Conservation (phyloP, 768 basidiomycete genomes). For the Phaeotremella skinneri region DNA sequence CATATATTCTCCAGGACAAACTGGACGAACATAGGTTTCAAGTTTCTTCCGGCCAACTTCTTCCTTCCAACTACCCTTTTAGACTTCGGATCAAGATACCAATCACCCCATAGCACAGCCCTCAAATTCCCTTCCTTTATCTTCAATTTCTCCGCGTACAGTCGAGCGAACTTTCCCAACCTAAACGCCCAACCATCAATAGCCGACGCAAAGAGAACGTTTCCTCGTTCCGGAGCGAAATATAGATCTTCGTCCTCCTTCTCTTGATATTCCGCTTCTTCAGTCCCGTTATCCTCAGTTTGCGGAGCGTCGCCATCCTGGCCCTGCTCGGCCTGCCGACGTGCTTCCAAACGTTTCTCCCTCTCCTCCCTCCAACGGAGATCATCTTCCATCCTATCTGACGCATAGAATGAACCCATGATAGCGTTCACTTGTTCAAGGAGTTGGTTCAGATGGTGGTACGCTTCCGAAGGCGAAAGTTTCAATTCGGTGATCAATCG, state of each 20-base stretch:
- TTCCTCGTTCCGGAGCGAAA: slow-evolving; percentile 91
- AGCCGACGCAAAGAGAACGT: slow-evolving; percentile 93
- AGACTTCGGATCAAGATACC: slow-evolving; percentile 91
- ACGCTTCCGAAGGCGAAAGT: slow-evolving; percentile 83
- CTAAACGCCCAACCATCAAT: slow-evolving; percentile 98
- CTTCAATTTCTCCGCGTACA: slow-evolving; percentile 85
- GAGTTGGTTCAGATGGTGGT: slow-evolving; percentile 86
- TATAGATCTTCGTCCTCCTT: slow-evolving; percentile 97
- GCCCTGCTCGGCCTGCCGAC: slow-evolving; percentile 55
- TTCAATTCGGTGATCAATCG: slow-evolving; percentile 90
- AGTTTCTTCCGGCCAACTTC: slow-evolving; percentile 72
- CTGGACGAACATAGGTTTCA: slow-evolving; percentile 96
- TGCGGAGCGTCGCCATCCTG: slow-evolving; percentile 26
- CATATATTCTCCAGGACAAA: slow-evolving; percentile 96
- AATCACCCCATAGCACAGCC: slow-evolving; percentile 93
- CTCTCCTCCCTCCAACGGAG: slow-evolving; percentile 88
- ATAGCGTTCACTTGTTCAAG: slow-evolving; percentile 98
- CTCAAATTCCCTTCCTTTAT: slow-evolving; percentile 83
- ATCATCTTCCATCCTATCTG: slow-evolving; percentile 96
- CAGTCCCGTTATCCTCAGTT: background rate
- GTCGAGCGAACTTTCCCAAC: slow-evolving; percentile 84
- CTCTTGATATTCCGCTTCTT: slow-evolving; percentile 68
- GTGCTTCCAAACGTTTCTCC: slow-evolving; percentile 72
- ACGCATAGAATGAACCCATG: slow-evolving; percentile 93
- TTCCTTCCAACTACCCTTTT: slow-evolving; percentile 89